Evolutionary conservation across 768 basidiomycete genomes (phyloP), one percentile per base, ranked within the genome.

Genomic region (Coprinopsis marcescibilis): DNA sequence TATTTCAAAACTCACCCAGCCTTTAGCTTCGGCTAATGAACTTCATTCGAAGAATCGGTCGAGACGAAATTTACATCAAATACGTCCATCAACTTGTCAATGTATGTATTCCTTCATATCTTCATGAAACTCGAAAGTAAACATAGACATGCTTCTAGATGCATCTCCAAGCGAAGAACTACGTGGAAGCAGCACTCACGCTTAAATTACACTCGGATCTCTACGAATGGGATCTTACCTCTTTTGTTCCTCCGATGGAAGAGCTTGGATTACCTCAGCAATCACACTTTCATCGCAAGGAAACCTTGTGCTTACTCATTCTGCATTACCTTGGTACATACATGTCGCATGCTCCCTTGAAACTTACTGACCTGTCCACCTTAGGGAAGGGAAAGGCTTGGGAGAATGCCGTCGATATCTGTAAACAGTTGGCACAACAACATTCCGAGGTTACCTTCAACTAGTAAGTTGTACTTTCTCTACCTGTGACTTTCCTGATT

Each of bases 331-430:
- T 97, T 17, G 89, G 91, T 89, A 48, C 46, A 75, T 55, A 14
- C 17, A 43, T 35, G n/a, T 6, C 38, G 43, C 8, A 21, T 5
- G 6, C 20, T 26, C n/a, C 38, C 35, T 17, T 42, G 20, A 32
- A 8, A n/a, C 14, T 45, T 42, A 21, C 17, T 27, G 15, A 3
- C 46, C 45, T 26, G 46, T 43, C 34, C 50, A 25, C 36, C 1
- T 42, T 40, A 93, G 91, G 90, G 41, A 89, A 93, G 65, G 95
- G 94, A 8, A 93, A 95, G 58, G 94, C 95, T n/a, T 98, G 91
- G 80, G 95, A 98, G 64, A 85, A 78, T 43, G 95, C 92, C 2
- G 82, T 96, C 48, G 87, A 90, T 38, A 86, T 97, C 40, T 94
- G 90, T 68, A 89, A 89, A 65, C 95, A 97, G 56, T 68, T 98